Evolutionary conservation across 2,329 filamentous ascomycete genomes (phyloP), one percentile per base, ranked within the genome.

Genomic region (Diaporthe citrichinensis): DNA sequence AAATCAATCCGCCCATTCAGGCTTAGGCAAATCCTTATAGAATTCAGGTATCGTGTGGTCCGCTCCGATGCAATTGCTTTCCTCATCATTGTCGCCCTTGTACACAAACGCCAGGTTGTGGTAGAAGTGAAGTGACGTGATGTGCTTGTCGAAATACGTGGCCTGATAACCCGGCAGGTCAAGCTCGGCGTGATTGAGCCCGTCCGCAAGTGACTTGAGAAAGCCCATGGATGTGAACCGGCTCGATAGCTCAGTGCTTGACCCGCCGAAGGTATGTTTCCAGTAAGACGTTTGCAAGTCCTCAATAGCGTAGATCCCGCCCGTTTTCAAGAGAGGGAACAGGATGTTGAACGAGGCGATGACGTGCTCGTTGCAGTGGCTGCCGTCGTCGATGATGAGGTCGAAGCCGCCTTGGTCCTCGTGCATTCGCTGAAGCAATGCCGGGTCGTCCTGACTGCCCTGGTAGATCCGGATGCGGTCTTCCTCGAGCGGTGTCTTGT

Each of bases 191-290:
- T 61, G 58, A 7, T 61, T 61, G 20, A 61, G 14, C 36, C 58
- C 58, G 10, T 61, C 58, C 58, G n/a, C 58, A 17, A 61, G 58
- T 2, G 58, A 61, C 14, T 61, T 61, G n/a, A 61, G 58, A 28
- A 28, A 61, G 23, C 58, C 58, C 58, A 61, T 61, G 0, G 58
- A 61, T 9, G 58, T 61, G 14, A 36, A 17, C 5, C 2, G 5
- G 6, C 12, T 61, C 5, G 58, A 61, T 0, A 61, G 15, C 4
- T 61, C 58, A 3, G 36, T 61, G 15, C 58, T 61, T 5, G 58
- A 61, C 3, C 58, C 58, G 12, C 58, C 58, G 14, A 61, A 61
- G 0, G 23, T 25, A 4, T 14, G 12, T n/a, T 41, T 41, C 58
- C 58, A 61, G 14, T 61, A 61, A 1, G 58, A 61, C 2, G 58